Percentiles rank a stretch among this genome's conserved stretches.
Conservation (phyloP, 495 filamentous ascomycete genomes). For the Massariosphaeria phaeospora region DNA sequence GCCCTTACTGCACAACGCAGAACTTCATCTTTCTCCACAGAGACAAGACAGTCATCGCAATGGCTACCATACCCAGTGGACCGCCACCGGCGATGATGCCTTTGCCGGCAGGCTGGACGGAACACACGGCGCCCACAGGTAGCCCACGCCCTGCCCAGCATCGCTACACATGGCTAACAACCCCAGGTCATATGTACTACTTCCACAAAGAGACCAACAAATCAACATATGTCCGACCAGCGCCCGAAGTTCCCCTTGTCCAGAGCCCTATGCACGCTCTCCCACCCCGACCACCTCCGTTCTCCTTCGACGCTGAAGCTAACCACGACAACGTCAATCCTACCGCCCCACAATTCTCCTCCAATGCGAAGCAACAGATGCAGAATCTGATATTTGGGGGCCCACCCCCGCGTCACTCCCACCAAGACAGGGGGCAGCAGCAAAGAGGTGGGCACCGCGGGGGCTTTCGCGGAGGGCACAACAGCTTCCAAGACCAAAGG, state of each 20-base stretch:
- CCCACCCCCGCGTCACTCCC: not conserved
- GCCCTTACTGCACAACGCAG: not conserved
- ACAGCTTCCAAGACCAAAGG: constrained; percentile 47
- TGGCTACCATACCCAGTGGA: constrained; percentile 42
- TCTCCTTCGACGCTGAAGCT: not conserved
- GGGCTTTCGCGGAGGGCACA: constrained; percentile 20
- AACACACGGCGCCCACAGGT: constrained; percentile 85
- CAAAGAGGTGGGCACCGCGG: constrained; percentile 15
- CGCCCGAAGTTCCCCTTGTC: constrained; percentile 38
- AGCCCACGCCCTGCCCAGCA: constrained; percentile 1
- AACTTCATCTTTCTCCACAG: too few relatives aligned
- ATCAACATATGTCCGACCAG: constrained; percentile 78
- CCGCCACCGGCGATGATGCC: constrained; percentile 47
- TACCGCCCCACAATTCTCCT: not conserved
- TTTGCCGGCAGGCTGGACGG: constrained; percentile 78
- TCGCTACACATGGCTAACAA: not conserved
- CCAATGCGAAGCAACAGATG: not conserved
- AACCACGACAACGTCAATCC: constrained; percentile 21
- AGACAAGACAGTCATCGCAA: not conserved
- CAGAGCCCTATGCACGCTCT: not conserved
- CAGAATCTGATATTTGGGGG: not conserved
- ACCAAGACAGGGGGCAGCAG: not conserved
- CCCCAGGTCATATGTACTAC: constrained; percentile 74
- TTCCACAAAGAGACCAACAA: constrained; percentile 81
- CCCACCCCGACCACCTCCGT: not conserved